These are phyloP conservation scores for Lagenaria siceraria DNA, from an alignment of 306 rosid genomes.

Conservation along the genomic window DNA sequence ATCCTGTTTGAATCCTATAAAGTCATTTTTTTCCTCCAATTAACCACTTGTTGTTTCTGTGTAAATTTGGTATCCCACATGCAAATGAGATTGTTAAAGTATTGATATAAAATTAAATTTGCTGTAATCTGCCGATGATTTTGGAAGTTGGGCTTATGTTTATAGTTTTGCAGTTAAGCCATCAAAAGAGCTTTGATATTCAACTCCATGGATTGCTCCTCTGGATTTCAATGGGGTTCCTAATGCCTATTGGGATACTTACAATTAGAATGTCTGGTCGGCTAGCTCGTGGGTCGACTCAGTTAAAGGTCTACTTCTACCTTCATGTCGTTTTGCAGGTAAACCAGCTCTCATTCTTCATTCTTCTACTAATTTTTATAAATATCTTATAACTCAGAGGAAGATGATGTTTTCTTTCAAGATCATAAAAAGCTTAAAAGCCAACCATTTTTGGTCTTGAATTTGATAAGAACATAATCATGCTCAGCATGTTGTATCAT, in stretches of 20 bases:
- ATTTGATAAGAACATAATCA: slow-evolving; percentile 9
- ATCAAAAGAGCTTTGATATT: slow-evolving; percentile 43
- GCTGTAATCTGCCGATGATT: background rate
- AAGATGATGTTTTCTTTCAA: background rate
- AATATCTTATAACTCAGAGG: background rate
- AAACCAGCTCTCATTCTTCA: slow-evolving; percentile 1
- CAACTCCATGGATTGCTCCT: slow-evolving; percentile 65
- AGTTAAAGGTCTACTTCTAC: slow-evolving; percentile 50
- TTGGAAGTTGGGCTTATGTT: background rate
- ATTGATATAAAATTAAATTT: background rate
- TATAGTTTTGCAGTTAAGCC: slow-evolving; percentile 35
- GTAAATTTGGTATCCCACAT: background rate
- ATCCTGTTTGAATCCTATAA: no score
- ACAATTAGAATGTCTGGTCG: slow-evolving; percentile 42
- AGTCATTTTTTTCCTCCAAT: no score
- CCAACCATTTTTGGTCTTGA: background rate
- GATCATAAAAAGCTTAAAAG: background rate
- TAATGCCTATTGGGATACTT: slow-evolving; percentile 80
- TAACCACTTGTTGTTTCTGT: no score
- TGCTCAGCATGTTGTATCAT: background rate
- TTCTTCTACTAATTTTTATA: background rate
- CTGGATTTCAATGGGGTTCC: slow-evolving; percentile 80
- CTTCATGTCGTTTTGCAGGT: slow-evolving; percentile 80
- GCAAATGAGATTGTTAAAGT: background rate
- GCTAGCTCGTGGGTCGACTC: slow-evolving; percentile 37